These are phyloP conservation scores for Fraxinus angustifolia DNA, from an alignment of 305 asterid genomes.

Conservation along the genomic window DNA sequence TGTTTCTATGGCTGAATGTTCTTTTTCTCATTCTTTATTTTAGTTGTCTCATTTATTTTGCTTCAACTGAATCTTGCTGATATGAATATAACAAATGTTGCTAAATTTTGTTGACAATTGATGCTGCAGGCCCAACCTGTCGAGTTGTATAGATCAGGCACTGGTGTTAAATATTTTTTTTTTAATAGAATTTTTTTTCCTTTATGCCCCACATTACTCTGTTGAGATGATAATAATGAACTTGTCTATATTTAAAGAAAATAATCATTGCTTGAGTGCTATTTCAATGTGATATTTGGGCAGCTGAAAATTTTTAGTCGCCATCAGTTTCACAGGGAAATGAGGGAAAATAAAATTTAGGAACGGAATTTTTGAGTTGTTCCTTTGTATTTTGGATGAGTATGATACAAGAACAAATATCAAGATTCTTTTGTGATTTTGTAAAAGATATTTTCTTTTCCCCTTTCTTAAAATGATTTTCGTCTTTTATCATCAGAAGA, in stretches of 20 bases:
- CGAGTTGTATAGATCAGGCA: not conserved
- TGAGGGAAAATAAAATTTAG: not conserved
- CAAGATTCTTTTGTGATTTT: not conserved
- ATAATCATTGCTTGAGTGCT: not conserved
- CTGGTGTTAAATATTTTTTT: not conserved
- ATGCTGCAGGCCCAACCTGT: not conserved
- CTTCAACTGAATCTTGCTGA: slow-evolving; percentile 1
- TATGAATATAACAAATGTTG: slow-evolving; percentile 2
- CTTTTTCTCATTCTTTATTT: slow-evolving; percentile 1
- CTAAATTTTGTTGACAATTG: slow-evolving; percentile 5
- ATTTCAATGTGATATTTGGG: not conserved
- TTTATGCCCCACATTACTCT: not conserved
- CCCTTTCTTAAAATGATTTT: slow-evolving; percentile 1
- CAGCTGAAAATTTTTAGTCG: not conserved
- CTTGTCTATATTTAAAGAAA: not conserved
- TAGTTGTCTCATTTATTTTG: slow-evolving; percentile 10
- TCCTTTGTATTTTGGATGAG: not conserved
- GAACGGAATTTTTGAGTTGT: not conserved
- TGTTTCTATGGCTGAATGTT: not conserved
- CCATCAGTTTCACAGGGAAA: not conserved
- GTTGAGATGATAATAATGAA: not conserved
- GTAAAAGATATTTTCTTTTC: not conserved
- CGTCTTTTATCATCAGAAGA: not conserved
- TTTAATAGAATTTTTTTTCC: not conserved
- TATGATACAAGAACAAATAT: not conserved